Evolutionary conservation across 192 early-diverging fungal species (phyloP).

Genomic region (Backusella westeae): DNA sequence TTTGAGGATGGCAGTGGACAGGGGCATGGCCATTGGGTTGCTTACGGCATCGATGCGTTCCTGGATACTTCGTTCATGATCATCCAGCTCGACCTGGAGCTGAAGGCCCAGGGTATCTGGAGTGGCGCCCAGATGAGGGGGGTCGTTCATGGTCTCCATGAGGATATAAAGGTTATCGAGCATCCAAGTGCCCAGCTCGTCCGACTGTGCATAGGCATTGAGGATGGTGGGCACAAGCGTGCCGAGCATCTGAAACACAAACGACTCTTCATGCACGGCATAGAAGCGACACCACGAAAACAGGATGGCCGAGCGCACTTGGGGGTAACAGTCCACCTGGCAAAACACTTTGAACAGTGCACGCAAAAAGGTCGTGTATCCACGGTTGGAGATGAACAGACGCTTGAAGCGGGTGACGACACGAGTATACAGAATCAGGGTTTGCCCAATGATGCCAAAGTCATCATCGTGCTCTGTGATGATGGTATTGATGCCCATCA

Average conservation of each 20-base stretch:
- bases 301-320: conserved; percentile 44
- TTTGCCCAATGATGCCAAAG: conserved; percentile 50
- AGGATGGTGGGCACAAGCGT: conserved; percentile 49
- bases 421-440: conserved; percentile 46
- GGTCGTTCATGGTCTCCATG: conserved; percentile 44
- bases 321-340: conserved; percentile 33
- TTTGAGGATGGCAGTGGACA: conserved; percentile 30
- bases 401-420: conserved; percentile 47
- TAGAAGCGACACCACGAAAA: conserved; percentile 52
- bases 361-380: conserved; percentile 49
- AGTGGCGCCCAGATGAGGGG: conserved; percentile 27
- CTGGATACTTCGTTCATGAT: conserved; percentile 31
- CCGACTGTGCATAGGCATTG: conserved; percentile 34
- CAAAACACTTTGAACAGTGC: conserved; percentile 57
- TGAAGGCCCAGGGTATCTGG: conserved; percentile 34
- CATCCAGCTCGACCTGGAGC: conserved; percentile 37
- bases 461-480: conserved; percentile 47
- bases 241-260: conserved; percentile 56
- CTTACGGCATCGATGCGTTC: conserved; percentile 28
- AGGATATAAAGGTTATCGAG: conserved; percentile 39
- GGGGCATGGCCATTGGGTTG: conserved; percentile 25
- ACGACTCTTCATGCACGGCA: conserved; percentile 54
- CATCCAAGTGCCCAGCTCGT: conserved; percentile 40
- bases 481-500: conserved; percentile 50
- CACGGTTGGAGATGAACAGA: conserved; percentile 50